phyloP scores from a whole-genome alignment of 306 rosid genomes.

The Luffa aegyptiaca region DNA sequence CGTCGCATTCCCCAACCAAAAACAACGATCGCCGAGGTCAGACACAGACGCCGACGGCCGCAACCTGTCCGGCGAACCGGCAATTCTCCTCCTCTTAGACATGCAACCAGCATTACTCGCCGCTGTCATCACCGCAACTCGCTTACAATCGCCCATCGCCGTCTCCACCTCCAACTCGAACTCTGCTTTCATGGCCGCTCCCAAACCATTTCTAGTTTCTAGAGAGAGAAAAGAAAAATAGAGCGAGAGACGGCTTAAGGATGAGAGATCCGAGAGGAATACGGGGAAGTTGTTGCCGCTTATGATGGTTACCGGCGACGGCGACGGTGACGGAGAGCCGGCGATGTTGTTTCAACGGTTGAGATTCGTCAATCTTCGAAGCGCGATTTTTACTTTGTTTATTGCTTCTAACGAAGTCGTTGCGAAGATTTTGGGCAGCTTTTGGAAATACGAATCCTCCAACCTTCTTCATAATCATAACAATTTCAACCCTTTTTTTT shows the following conservation, averaged over 20 bases:
- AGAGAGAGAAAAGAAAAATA: not conserved
- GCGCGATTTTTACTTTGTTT: not conserved
- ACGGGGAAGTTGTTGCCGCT: not conserved
- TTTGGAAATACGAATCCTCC: constrained; percentile 9
- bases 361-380: not conserved
- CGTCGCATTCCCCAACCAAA: not conserved
- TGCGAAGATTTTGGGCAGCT: constrained; percentile 17
- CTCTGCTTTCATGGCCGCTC: not conserved
- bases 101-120: constrained; percentile 12
- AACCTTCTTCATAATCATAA: constrained; percentile 1
- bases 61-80: constrained; percentile 4
- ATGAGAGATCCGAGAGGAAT: not conserved
- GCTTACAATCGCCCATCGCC: constrained; percentile 36
- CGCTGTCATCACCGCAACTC: constrained; percentile 27
- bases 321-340: not conserved
- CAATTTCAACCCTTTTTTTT: not conserved
- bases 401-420: constrained; percentile 3
- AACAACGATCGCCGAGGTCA: not conserved
- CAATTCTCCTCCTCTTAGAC: constrained; percentile 45
- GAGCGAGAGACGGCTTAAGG: not conserved
- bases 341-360: not conserved
- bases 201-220: not conserved
- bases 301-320: not conserved
- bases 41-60: not conserved
- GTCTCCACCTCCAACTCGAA: constrained; percentile 2